phyloP scores from a whole-genome alignment of 345 rosid species.

The Hibiscus tridactylites region DNA sequence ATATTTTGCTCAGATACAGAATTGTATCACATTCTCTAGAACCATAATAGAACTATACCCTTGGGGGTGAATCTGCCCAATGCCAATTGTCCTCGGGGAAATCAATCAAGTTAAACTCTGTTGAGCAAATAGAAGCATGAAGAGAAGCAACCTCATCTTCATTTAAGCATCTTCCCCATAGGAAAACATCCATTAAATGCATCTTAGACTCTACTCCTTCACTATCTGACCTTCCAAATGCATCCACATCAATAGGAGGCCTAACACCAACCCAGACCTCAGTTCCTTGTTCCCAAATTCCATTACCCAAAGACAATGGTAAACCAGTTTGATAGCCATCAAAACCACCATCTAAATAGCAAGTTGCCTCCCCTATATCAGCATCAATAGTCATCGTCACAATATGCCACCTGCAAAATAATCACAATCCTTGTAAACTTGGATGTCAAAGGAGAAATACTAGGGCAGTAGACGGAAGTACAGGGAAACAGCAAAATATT shows the following conservation, averaged over 20 bases:
- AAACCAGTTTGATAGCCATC: conserved; percentile 81
- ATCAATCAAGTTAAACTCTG: conserved; percentile 71
- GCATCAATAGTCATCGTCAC: conserved; percentile 96
- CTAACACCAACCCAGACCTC: conserved; percentile 92
- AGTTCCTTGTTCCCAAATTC: conserved; percentile 87
- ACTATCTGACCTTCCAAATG: conserved; percentile 98
- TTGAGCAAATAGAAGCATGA: conserved; percentile 63
- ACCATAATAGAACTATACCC: conserved; percentile 65
- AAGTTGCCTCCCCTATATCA: conserved; percentile 90
- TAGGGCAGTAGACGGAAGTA: neutral
- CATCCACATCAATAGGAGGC: conserved; percentile 90
- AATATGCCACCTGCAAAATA: conserved; percentile 80
- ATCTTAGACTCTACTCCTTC: conserved; percentile 98
- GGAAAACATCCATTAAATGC: conserved; percentile 99
- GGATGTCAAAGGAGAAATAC: neutral
- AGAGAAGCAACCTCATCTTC: conserved; percentile 90
- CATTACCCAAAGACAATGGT: conserved; percentile 49
- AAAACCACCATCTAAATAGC: conserved; percentile 95
- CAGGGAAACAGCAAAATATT: neutral
- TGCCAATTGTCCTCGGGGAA: conserved; percentile 92
- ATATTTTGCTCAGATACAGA: conserved; percentile 4
- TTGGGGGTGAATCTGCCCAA: conserved; percentile 93
- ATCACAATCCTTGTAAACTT: neutral
- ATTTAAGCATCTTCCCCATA: conserved; percentile 94
- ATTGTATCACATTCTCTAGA: conserved; percentile 8